Evolutionary conservation across 2,329 filamentous ascomycete species (phyloP).

Genomic region (Talaromyces marneffei): DNA sequence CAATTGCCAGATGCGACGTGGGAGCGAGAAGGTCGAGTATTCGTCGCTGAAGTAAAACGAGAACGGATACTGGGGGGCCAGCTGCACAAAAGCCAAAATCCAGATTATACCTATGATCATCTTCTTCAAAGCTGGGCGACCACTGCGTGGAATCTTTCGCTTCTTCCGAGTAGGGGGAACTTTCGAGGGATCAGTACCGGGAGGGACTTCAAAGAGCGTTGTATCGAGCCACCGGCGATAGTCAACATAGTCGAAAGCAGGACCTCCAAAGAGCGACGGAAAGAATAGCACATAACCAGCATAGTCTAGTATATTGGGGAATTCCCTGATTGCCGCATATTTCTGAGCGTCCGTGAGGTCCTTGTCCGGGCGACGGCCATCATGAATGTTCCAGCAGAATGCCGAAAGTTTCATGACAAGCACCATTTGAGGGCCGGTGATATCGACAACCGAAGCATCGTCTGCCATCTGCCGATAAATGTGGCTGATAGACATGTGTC

Average conservation of each 20-base stretch:
- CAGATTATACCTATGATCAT: constrained; percentile 66
- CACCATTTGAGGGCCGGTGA: constrained; percentile 96
- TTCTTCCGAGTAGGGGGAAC: constrained; percentile 81
- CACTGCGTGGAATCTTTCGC: constrained; percentile 86
- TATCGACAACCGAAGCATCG: constrained; percentile 66
- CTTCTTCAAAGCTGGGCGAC: constrained; percentile 75
- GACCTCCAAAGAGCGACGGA: constrained; percentile 79
- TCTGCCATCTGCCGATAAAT: constrained; percentile 70
- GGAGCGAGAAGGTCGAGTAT: constrained; percentile 63
- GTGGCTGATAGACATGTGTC: constrained; percentile 87
- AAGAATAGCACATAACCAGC: constrained; percentile 93
- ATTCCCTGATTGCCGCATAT: constrained; percentile 66
- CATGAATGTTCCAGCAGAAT: constrained; percentile 97
- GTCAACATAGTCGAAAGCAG: constrained; percentile 90
- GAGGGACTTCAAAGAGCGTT: constrained; percentile 83
- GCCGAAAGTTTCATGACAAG: constrained; percentile 94
- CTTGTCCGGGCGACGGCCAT: constrained; percentile 72
- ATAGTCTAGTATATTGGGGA: constrained; percentile 76
- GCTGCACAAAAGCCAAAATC: constrained; percentile 71
- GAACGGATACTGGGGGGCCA: constrained; percentile 62
- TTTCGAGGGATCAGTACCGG: constrained; percentile 75
- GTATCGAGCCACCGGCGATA: constrained; percentile 91
- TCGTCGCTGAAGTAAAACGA: constrained; percentile 58
- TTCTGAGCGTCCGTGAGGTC: constrained; percentile 84
- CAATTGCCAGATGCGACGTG: constrained; percentile 68